Percentiles rank a stretch among this genome's conserved stretches.
Evolutionary conservation across 1,139 yeast genomes (phyloP).

Genomic region (Suhomyces bribrorum): DNA sequence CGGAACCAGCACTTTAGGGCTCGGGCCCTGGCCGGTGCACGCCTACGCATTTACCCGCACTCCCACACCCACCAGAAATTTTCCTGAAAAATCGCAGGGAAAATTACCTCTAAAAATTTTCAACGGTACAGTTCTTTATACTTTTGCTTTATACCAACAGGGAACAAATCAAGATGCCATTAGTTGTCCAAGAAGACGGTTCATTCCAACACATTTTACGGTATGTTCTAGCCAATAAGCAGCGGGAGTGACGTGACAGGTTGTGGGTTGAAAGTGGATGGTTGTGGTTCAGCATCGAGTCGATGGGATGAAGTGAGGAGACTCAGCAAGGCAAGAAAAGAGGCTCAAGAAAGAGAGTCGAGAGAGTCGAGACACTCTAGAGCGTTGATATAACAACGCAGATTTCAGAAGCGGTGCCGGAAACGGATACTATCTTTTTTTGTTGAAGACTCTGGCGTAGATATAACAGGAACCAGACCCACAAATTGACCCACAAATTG

Average conservation of each 20-base stretch:
- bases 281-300: no score
- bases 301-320: no score
- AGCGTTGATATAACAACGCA: no score
- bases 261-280: not conserved
- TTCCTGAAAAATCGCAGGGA: constrained; percentile 13
- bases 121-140: constrained; percentile 10
- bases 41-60: constrained; percentile 4
- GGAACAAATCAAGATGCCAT: constrained; percentile 67
- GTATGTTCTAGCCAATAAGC: constrained; percentile 51
- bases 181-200: constrained; percentile 98
- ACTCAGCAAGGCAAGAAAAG: no score
- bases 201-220: constrained; percentile 99
- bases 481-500: no score
- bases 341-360: no score
- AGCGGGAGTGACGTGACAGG: not conserved
- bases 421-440: no score
- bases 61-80: constrained; percentile 5
- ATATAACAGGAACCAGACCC: no score
- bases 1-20: not conserved
- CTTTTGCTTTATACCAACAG: constrained; percentile 17
- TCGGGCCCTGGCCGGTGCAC: constrained; percentile 2
- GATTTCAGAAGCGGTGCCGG: no score
- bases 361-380: no score
- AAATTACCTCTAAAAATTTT: constrained; percentile 13
- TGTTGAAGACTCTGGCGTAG: no score